Conservation (phyloP, 1,139 yeast genomes). For the Nematodospora anomalae region DNA sequence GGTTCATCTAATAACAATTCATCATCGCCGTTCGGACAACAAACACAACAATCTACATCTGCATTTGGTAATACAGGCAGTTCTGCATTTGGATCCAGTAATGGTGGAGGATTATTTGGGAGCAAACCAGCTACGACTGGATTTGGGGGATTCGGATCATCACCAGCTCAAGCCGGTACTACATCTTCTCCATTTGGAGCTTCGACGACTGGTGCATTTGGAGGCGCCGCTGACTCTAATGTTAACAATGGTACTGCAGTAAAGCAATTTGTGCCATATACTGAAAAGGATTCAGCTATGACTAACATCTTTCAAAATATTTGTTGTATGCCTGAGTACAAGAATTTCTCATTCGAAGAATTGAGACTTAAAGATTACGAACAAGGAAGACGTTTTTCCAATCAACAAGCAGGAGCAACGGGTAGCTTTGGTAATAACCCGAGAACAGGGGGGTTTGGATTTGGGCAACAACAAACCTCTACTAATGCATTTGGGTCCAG, state of each 20-base stretch:
- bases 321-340: constrained; percentile 87
- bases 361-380: constrained; percentile 86
- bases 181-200: constrained; percentile 25
- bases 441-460: constrained; percentile 37
- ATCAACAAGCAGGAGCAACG: constrained; percentile 32
- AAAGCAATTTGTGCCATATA: constrained; percentile 62
- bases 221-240: constrained; percentile 31
- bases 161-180: constrained; percentile 18
- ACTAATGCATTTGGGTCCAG: constrained; percentile 17
- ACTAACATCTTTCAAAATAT: constrained; percentile 71
- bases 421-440: constrained; percentile 22
- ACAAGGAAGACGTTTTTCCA: constrained; percentile 67
- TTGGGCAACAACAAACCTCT: constrained; percentile 24
- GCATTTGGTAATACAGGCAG: constrained; percentile 21
- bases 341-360: constrained; percentile 80
- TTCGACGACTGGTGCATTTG: constrained; percentile 21
- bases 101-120: constrained; percentile 36
- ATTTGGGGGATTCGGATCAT: constrained; percentile 26
- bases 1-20: constrained; percentile 21
- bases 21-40: constrained; percentile 24
- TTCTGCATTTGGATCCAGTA: constrained; percentile 19
- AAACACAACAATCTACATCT: constrained; percentile 10
- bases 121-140: constrained; percentile 17
- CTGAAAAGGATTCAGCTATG: constrained; percentile 71
- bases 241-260: constrained; percentile 69